Percentiles rank a stretch among this genome's conserved stretches.
Conservation (phyloP, 345 rosid genomes). For the Kandelia obovata region DNA sequence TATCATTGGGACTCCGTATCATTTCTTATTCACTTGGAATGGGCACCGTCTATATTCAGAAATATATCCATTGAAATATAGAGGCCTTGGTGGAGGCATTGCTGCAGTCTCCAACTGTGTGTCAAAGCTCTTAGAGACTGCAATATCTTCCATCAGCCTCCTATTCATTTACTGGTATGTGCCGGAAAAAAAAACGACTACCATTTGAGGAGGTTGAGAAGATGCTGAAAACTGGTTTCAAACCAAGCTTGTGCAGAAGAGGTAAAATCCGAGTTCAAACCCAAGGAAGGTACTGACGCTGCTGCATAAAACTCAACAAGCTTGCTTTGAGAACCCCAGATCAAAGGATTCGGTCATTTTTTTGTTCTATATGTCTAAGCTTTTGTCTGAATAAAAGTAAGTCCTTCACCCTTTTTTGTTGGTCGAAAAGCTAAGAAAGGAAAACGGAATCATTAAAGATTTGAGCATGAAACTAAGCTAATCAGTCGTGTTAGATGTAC, state of each 20-base stretch:
- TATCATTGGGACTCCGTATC: conserved; percentile 63
- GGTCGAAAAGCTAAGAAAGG: no score
- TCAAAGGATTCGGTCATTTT: no score
- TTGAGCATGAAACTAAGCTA: no score
- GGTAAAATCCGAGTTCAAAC: conserved; percentile 18
- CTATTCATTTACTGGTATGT: conserved; percentile 58
- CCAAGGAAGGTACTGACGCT: neutral
- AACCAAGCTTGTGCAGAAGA: conserved; percentile 35
- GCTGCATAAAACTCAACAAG: neutral
- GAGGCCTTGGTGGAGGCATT: conserved; percentile 88
- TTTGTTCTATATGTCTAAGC: no score
- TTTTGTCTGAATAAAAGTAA: no score
- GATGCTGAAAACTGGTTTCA: conserved; percentile 59
- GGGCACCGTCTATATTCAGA: conserved; percentile 96
- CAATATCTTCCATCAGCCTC: conserved; percentile 44
- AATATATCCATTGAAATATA: conserved; percentile 76
- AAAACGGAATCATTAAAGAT: no score
- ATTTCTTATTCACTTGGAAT: conserved; percentile 73
- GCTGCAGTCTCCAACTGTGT: conserved; percentile 80
- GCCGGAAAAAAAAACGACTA: conserved; percentile 80
- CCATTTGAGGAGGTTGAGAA: conserved; percentile 79
- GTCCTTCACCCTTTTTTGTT: no score
- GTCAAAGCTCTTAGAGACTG: conserved; percentile 69
- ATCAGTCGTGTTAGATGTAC: no score
- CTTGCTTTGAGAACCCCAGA: no score